phyloP scores from a whole-genome alignment of 2,329 filamentous ascomycete species.

The Verticillium isaacii region DNA sequence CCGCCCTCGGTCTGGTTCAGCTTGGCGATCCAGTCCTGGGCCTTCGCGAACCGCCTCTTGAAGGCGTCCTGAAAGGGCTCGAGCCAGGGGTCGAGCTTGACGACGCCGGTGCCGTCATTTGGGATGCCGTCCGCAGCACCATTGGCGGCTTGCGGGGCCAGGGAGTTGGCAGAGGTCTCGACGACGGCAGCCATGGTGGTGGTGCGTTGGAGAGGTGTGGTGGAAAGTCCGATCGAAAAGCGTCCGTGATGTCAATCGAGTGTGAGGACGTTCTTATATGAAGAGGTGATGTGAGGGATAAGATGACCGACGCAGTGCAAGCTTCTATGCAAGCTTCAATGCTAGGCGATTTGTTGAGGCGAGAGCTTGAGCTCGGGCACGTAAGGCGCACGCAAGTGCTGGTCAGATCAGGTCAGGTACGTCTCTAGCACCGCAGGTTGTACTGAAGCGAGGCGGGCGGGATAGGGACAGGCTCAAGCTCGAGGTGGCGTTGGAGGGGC shows the following conservation, averaged over 20 bases:
- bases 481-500: not conserved
- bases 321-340: not conserved
- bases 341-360: not conserved
- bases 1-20: slow-evolving; percentile 84
- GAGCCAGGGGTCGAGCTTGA: slow-evolving; percentile 85
- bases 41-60: slow-evolving; percentile 69
- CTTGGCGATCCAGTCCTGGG: slow-evolving; percentile 80
- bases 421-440: not conserved
- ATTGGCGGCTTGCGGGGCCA: slow-evolving; percentile 28
- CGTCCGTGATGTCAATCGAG: not conserved
- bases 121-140: slow-evolving; percentile 47
- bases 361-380: not conserved
- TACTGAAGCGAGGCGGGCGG: not conserved
- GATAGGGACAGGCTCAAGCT: not conserved
- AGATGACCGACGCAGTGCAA: not conserved
- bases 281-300: not conserved
- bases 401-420: not conserved
- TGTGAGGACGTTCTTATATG: not conserved
- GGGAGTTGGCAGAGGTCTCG: slow-evolving; percentile 38
- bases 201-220: not conserved
- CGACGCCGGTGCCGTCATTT: slow-evolving; percentile 72
- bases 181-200: slow-evolving; percentile 4
- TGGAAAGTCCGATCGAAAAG: not conserved
- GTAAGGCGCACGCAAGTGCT: not conserved
- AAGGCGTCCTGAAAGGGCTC: slow-evolving; percentile 77